Evolutionary conservation across 2,329 filamentous ascomycete genomes (phyloP), one percentile per base, ranked within the genome.

Genomic region (Beauveria caledonica): DNA sequence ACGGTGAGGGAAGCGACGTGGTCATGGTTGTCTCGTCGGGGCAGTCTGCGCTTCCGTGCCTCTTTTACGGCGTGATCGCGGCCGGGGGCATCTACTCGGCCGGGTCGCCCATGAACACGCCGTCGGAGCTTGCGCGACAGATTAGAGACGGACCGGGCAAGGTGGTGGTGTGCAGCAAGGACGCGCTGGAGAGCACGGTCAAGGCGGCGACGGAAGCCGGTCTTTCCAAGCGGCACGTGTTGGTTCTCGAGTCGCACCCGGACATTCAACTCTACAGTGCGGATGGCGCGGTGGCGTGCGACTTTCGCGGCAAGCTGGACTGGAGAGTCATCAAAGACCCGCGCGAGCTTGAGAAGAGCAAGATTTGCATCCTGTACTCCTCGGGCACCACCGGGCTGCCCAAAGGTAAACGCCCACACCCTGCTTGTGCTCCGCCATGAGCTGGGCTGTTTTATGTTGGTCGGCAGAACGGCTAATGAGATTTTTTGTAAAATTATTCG

Each of bases 61-160:
- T 83, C 1, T 82, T 83, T 66, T 86, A 77, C 63, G 80, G 78
- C 15, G 77, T 84, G 57, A 74, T 86, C 50, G 83, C 80, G 3
- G 82, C 83, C 2, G 83, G 79, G 1, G 84, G 82, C 19, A 77
- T 86, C 27, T 86, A 83, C 65, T 82, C 80, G 7, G 78, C 81
- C 5, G 81, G 81, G 0, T 80, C 76, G 51, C 74, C 80, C 0
- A 74, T 77, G 0, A 78, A 75, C 5, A 83, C 82, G 0, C 72
- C 76, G 0, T 66, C 72, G 2, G 84, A 86, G 27, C 69, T 86
- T 9, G 75, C 76, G 3, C 74, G 78, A 40, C 76, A 79, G 66
- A 65, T 78, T 33, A 64, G 64, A 1, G 72, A 78, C 49, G 57
- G 57, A 3, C 68, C 69, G 1, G 72, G 71, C 11, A 73, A 69